Conservation (phyloP, 495 filamentous ascomycete species). For the Aspergillus indologenus region DNA sequence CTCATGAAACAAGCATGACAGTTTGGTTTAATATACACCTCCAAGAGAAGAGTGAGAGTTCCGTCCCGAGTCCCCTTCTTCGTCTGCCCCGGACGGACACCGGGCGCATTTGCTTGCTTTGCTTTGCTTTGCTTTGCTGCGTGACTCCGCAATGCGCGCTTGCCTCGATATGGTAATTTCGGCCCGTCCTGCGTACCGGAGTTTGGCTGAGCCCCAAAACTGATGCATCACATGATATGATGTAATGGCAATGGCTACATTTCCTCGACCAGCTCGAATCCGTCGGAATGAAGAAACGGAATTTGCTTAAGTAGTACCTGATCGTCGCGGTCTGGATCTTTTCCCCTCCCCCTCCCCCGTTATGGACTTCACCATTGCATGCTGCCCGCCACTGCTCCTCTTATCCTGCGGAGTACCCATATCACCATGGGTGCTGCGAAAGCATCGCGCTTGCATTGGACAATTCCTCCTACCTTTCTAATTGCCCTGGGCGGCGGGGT, state of each 20-base stretch:
- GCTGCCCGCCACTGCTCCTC: constrained; percentile 55
- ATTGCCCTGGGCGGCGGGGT: constrained; percentile 26
- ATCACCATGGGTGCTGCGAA: constrained; percentile 33
- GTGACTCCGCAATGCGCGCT: constrained; percentile 20
- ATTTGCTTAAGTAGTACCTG: constrained; percentile 9
- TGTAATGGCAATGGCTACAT: constrained; percentile 29
- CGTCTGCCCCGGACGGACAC: constrained; percentile 8
- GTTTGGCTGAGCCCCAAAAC: background rate
- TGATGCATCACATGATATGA: constrained; percentile 21
- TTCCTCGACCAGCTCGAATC: background rate
- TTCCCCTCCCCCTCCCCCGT: constrained; percentile 7
- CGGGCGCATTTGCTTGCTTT: constrained; percentile 5
- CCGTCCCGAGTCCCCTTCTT: background rate
- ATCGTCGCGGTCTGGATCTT: constrained; percentile 22
- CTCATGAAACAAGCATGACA: constrained; percentile 16
- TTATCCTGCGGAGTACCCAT: constrained; percentile 44
- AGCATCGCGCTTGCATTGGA: constrained; percentile 35
- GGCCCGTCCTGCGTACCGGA: constrained; percentile 18
- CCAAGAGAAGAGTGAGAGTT: background rate
- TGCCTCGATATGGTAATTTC: constrained; percentile 19
- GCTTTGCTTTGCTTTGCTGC: too few species aligned
- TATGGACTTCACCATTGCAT: constrained; percentile 23
- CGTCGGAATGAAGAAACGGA: background rate
- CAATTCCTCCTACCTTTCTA: constrained; percentile 38
- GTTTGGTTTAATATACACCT: too few species aligned